phyloP scores from a whole-genome alignment of 2,329 filamentous ascomycete species.

The Geosmithia putterillii region DNA sequence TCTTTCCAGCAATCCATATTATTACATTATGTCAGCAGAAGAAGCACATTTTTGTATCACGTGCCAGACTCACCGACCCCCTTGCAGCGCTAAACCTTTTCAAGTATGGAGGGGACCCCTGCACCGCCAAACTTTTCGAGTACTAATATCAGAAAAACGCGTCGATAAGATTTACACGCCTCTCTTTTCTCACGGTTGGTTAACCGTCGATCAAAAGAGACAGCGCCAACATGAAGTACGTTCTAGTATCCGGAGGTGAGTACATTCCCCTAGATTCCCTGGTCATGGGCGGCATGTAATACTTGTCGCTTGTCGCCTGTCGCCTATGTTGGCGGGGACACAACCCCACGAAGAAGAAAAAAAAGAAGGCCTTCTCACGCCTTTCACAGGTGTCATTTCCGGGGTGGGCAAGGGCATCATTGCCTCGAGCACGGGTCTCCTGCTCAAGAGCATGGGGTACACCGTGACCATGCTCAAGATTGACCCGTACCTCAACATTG shows the following conservation, averaged over 20 bases:
- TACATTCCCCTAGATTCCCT: slow-evolving; percentile 2
- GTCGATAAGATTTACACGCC: neutral
- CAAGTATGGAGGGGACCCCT: neutral
- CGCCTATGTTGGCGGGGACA: slow-evolving; percentile 1
- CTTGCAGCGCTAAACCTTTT: neutral
- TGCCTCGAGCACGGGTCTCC: slow-evolving; percentile 40
- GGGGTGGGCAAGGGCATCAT: slow-evolving; percentile 34
- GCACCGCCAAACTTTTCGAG: neutral
- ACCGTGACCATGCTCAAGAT: slow-evolving; percentile 26
- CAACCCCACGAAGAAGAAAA: neutral
- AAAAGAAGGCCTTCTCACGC: slow-evolving; percentile 1
- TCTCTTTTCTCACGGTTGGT: neutral
- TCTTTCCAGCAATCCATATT: no score
- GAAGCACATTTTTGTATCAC: neutral
- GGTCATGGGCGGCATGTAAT: neutral
- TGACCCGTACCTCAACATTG: slow-evolving; percentile 33
- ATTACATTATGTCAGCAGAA: neutral
- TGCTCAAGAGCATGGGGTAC: slow-evolving; percentile 58
- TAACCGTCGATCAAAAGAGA: neutral
- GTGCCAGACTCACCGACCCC: neutral
- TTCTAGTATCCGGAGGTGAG: slow-evolving; percentile 65
- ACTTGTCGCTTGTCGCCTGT: neutral
- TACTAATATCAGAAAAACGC: neutral
- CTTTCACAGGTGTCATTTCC: slow-evolving; percentile 20
- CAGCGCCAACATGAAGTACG: slow-evolving; percentile 58